Percentiles rank a stretch among this genome's conserved stretches.
These are phyloP conservation scores for Paramyrothecium sp. DNA, from an alignment of 2,329 filamentous ascomycete genomes.

Conservation along the genomic window DNA sequence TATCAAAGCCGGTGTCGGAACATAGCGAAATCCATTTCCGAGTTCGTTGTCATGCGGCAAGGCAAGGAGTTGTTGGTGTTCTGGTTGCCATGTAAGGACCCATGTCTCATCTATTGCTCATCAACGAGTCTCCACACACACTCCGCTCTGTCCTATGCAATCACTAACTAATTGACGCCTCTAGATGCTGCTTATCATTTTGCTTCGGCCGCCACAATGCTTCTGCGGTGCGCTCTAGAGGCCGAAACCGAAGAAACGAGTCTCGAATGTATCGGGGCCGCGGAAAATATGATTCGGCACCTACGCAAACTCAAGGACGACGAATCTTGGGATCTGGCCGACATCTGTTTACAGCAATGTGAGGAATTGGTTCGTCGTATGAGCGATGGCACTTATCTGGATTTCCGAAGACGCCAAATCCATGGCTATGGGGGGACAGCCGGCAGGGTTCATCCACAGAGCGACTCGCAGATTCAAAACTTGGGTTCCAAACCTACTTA, in stretches of 20 bases:
- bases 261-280: not conserved
- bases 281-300: not conserved
- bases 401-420: too few species aligned
- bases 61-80: conserved; percentile 1
- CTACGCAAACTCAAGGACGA: not conserved
- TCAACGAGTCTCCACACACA: not conserved
- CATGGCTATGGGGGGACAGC: too few species aligned
- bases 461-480: too few species aligned
- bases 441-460: too few species aligned
- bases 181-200: conserved; percentile 7
- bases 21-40: not conserved
- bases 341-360: not conserved
- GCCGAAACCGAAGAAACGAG: not conserved
- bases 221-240: conserved; percentile 5
- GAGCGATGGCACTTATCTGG: too few species aligned
- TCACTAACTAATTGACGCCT: too few species aligned
- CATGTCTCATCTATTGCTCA: not conserved
- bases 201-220: conserved; percentile 3
- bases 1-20: not conserved
- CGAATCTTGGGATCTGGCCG: not conserved
- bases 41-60: not conserved
- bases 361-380: too few species aligned
- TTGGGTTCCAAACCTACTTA: too few species aligned
- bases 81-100: conserved; percentile 7
- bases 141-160: too few species aligned